Base-by-base conservation (phyloP, 2,329 filamentous ascomycete species). In the Pseudocercospora musae region DNA sequence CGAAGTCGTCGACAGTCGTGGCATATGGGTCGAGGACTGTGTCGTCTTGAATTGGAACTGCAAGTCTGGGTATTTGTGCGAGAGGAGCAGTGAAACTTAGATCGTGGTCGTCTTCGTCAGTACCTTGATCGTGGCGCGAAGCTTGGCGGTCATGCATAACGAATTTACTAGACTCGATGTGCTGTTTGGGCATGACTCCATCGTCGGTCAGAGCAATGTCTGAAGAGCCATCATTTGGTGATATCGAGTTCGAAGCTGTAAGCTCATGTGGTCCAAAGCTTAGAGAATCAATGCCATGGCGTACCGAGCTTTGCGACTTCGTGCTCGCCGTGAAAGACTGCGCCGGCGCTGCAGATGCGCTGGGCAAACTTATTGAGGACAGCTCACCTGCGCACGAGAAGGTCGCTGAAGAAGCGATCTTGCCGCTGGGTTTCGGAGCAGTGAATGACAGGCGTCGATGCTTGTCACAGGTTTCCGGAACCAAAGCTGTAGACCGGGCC, bases 351-450 rank as follows among this genome's bases (percentile, higher is more conserved):
- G 52, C 15, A 9, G 52, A 54, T 18, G 52, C 52, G 18, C 18
- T 54, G 18, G 52, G 29, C 13, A 40, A 7, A 4, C 40, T n/a
- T 23, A 54, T 54, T 7, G 29, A 54, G 15, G 52, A 54, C 10
- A 33, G 15, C 52, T 52, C 48, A n/a, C 11, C 48, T 3, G 31
- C 57, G 21, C 31, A 42, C 15, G 15, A 53, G 21, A 63, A 63
- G 6, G 58, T 60, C 23, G 48, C 62, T 9, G 62, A 60, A 21
- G 62, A 63, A 27, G 55, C 62, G 31, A 60, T 55, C 29, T 60
- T 63, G 21, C 62, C 62, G 31, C 62, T 60, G 2, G 58, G 62
- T 29, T 37, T 60, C 2, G 58, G 53, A 18, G 52, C 52, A 23
- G 27, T 33, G 29, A 56, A 59, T 54, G 18, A 27, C 48, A 20